Conservation (phyloP, 208 protist species). For the Acanthamoeba triangularis region DNA sequence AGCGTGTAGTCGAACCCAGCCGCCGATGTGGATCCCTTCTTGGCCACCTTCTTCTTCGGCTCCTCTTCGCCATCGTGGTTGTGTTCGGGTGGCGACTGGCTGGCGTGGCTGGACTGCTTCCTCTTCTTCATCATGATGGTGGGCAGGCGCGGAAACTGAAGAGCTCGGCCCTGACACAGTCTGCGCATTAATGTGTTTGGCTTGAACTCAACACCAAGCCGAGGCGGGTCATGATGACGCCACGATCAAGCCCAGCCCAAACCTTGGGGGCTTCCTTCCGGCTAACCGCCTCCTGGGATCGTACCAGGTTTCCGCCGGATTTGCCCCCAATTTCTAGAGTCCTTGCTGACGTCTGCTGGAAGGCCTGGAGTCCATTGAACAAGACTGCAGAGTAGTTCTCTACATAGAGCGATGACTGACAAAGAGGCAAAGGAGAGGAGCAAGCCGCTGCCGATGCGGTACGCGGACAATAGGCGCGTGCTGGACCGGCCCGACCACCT, state of each 20-base stretch:
- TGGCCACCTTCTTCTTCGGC: background rate
- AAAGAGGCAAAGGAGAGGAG: conserved; percentile 1
- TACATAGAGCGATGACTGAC: background rate
- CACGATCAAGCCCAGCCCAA: no score
- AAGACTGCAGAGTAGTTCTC: no score
- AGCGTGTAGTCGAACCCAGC: conserved; percentile 17
- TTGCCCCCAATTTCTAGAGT: no score
- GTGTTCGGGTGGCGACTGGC: background rate
- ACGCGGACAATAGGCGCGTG: background rate
- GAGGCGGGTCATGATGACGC: no score
- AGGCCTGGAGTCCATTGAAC: no score
- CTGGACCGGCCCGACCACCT: background rate
- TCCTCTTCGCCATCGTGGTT: background rate
- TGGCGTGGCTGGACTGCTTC: background rate
- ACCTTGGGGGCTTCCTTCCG: no score
- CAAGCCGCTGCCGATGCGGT: background rate
- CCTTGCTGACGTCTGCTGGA: no score
- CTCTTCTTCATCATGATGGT: background rate
- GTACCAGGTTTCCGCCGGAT: no score
- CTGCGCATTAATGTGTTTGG: no score
- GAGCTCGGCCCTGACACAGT: no score
- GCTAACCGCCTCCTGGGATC: no score
- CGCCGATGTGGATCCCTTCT: background rate
- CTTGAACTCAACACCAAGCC: no score
- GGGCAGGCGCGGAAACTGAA: background rate